These are phyloP conservation scores for Neurospora sp. DNA, from an alignment of 495 filamentous ascomycete genomes.

Conservation along the genomic window DNA sequence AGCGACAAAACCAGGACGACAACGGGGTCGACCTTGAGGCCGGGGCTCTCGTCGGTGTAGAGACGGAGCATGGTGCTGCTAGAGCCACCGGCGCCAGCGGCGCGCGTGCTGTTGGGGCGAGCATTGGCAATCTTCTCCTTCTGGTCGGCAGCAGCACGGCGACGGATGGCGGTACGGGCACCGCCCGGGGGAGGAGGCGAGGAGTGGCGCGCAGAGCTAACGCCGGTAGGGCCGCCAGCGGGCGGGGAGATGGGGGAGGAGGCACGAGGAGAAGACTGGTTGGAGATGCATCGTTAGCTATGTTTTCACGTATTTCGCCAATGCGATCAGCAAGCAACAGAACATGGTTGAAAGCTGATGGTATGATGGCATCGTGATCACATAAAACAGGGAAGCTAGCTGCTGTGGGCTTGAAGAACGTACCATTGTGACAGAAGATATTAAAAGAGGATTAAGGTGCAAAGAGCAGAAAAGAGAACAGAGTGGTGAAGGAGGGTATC, in stretches of 20 bases:
- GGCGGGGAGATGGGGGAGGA: constrained; percentile 50
- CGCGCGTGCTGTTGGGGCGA: constrained; percentile 78
- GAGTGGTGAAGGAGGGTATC: constrained; percentile 13
- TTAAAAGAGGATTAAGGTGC: constrained; percentile 13
- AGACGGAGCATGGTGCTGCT: constrained; percentile 98
- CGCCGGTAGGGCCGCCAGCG: constrained; percentile 40
- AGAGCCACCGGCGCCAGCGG: constrained; percentile 90
- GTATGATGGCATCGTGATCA: background rate
- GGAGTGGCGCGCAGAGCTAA: constrained; percentile 61
- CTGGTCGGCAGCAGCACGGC: constrained; percentile 88
- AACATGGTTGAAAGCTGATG: background rate
- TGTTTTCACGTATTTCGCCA: background rate
- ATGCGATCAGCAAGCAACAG: background rate
- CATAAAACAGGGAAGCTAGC: background rate
- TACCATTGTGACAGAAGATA: constrained; percentile 20
- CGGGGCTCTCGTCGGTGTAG: constrained; percentile 98
- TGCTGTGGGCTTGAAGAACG: constrained; percentile 1
- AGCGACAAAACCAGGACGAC: constrained; percentile 89
- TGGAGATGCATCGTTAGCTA: background rate
- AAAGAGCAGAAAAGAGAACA: constrained; percentile 13
- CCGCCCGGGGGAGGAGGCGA: constrained; percentile 90
- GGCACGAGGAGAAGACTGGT: constrained; percentile 65
- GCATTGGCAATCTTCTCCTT: constrained; percentile 90
- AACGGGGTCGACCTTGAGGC: constrained; percentile 92
- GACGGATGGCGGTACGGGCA: constrained; percentile 85